Conservation (phyloP, 2,329 filamentous ascomycete genomes). For the Verticillium dahliae region DNA sequence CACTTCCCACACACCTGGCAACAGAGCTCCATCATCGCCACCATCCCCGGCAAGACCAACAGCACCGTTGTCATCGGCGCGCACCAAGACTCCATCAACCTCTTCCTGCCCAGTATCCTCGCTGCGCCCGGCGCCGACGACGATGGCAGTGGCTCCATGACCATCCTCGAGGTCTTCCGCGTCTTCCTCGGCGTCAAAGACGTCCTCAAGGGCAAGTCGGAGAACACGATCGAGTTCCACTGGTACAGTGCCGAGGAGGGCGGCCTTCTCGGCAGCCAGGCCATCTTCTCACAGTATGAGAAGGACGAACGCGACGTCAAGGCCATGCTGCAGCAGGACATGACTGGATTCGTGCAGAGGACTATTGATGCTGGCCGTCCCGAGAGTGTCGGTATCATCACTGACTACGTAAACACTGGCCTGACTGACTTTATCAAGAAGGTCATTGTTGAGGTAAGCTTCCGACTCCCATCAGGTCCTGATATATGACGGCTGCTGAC, state of each 20-base stretch:
- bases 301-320: constrained; percentile 69
- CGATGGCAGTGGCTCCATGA: constrained; percentile 87
- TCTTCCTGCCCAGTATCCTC: constrained; percentile 78
- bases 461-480: no score
- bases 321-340: constrained; percentile 97
- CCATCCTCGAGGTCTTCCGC: constrained; percentile 85
- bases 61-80: constrained; percentile 85
- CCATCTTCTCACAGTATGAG: constrained; percentile 79
- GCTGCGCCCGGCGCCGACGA: constrained; percentile 92
- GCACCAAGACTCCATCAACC: constrained; percentile 92
- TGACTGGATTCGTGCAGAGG: constrained; percentile 84
- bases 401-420: constrained; percentile 77
- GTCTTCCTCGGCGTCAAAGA: constrained; percentile 69
- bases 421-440: constrained; percentile 88
- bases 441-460: constrained; percentile 60
- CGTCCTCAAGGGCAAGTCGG: constrained; percentile 62
- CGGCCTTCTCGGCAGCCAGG: constrained; percentile 80
- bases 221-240: constrained; percentile 92
- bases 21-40: constrained; percentile 86
- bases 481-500: background rate
- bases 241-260: constrained; percentile 93
- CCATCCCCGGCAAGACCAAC: constrained; percentile 78
- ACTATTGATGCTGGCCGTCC: constrained; percentile 75
- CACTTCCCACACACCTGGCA: constrained; percentile 80
- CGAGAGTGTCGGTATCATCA: constrained; percentile 88